These are phyloP conservation scores for Nicotiana attenuata DNA, from an alignment of 257 asterid species.

Conservation along the genomic window DNA sequence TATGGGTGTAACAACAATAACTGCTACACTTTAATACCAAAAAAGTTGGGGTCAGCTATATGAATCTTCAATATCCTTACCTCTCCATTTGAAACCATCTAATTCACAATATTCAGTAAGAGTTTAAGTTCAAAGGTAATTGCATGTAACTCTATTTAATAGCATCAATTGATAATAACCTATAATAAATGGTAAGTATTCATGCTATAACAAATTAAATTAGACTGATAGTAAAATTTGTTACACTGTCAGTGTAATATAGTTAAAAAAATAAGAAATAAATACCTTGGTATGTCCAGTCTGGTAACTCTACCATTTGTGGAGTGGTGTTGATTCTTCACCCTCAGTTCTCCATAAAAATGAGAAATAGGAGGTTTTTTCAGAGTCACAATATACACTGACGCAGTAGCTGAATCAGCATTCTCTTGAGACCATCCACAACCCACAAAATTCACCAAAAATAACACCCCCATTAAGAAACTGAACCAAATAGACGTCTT, in stretches of 20 bases:
- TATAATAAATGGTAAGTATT: too few species aligned
- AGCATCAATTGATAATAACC: too few species aligned
- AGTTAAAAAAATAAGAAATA: background rate
- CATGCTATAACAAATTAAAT: too few species aligned
- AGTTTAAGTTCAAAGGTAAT: too few species aligned
- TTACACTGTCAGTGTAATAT: too few species aligned
- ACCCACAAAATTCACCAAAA: conserved; percentile 39
- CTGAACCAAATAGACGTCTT: conserved; percentile 33
- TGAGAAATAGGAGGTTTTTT: conserved; percentile 61
- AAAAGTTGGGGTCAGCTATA: background rate
- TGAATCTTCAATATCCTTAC: background rate
- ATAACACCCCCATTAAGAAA: conserved; percentile 28
- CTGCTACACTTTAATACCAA: background rate
- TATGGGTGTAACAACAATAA: background rate
- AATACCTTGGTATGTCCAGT: conserved; percentile 38
- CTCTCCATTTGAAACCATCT: background rate
- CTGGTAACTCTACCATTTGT: conserved; percentile 33
- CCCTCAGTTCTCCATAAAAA: conserved; percentile 43
- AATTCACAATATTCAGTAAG: too few species aligned
- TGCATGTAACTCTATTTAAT: too few species aligned
- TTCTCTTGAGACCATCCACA: conserved; percentile 26
- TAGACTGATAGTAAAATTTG: too few species aligned
- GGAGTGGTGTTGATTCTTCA: conserved; percentile 28
- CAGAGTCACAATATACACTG: conserved; percentile 82
- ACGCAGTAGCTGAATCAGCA: conserved; percentile 22